Conservation (phyloP, 768 basidiomycete species). For the Hydnomerulius pinastri region DNA sequence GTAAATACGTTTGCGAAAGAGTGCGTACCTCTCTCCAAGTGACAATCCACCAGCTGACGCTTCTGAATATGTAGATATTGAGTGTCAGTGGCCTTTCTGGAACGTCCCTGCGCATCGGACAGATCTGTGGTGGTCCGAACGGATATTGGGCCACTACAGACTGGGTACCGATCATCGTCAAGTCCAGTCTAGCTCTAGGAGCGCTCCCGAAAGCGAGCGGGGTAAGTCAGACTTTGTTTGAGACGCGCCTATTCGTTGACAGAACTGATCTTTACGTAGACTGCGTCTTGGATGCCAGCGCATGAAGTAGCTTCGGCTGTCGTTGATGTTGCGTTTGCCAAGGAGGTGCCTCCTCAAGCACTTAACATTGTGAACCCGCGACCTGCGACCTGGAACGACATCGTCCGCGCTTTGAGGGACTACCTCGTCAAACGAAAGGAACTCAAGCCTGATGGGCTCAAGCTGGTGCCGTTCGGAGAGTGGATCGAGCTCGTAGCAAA, state of each 20-base stretch:
- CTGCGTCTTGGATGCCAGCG: slow-evolving; percentile 39
- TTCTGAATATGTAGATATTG: slow-evolving; percentile 17
- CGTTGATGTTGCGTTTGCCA: slow-evolving; percentile 30
- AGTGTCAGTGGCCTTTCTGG: slow-evolving; percentile 16
- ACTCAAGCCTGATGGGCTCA: slow-evolving; percentile 14
- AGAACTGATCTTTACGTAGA: slow-evolving; percentile 20
- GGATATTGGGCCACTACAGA: slow-evolving; percentile 34
- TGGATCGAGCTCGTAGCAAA: slow-evolving; percentile 30
- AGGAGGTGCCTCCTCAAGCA: slow-evolving; percentile 16
- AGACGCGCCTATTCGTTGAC: neutral
- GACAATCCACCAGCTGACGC: slow-evolving; percentile 18
- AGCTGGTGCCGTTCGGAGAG: slow-evolving; percentile 22
- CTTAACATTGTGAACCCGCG: slow-evolving; percentile 40
- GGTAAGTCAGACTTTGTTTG: slow-evolving; percentile 14
- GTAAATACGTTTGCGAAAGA: slow-evolving; percentile 38
- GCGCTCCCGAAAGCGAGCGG: slow-evolving; percentile 21
- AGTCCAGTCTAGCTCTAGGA: slow-evolving; percentile 25
- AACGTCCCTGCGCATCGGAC: slow-evolving; percentile 30
- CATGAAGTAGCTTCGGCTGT: slow-evolving; percentile 34
- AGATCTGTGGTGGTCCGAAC: slow-evolving; percentile 31
- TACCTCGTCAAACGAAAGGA: slow-evolving; percentile 8
- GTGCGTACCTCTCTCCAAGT: slow-evolving; percentile 22
- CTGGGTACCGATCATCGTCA: slow-evolving; percentile 37
- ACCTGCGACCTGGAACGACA: slow-evolving; percentile 29
- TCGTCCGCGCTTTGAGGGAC: slow-evolving; percentile 23